phyloP scores from a whole-genome alignment of 805 yeast species.

The Komagataella mondaviorum region DNA sequence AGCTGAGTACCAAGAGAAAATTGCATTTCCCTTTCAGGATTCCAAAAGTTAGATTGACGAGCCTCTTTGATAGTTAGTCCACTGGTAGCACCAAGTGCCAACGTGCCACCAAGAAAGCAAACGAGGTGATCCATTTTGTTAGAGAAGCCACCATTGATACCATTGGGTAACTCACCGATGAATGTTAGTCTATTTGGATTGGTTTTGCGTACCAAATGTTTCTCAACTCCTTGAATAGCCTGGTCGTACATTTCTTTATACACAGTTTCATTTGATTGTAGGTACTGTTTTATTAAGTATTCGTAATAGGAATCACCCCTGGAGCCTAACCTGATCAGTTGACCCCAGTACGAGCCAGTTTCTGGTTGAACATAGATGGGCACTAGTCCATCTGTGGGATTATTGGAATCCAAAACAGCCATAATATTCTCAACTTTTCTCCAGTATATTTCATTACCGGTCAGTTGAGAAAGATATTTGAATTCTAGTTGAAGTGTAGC shows the following conservation, averaged over 20 bases:
- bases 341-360: slow-evolving; percentile 54
- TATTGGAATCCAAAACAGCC: slow-evolving; percentile 50
- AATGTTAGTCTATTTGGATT: slow-evolving; percentile 49
- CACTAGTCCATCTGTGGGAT: slow-evolving; percentile 61
- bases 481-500: slow-evolving; percentile 80
- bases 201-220: slow-evolving; percentile 46
- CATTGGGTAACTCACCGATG: slow-evolving; percentile 67
- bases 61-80: slow-evolving; percentile 52
- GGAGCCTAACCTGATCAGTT: slow-evolving; percentile 67
- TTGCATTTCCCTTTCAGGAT: slow-evolving; percentile 42
- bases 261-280: slow-evolving; percentile 57
- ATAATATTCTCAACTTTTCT: slow-evolving; percentile 62
- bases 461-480: slow-evolving; percentile 65
- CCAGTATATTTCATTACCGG: slow-evolving; percentile 77
- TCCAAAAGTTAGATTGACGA: slow-evolving; percentile 42
- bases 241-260: slow-evolving; percentile 69
- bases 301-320: slow-evolving; percentile 93
- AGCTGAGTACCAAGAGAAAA: slow-evolving; percentile 60
- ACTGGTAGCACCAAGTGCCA: slow-evolving; percentile 81
- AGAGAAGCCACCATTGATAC: slow-evolving; percentile 45
- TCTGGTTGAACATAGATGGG: slow-evolving; percentile 74
- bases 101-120: slow-evolving; percentile 81
- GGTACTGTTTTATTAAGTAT: slow-evolving; percentile 71
- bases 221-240: slow-evolving; percentile 64
- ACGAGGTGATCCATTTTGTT: slow-evolving; percentile 87